Conservation (phyloP, 306 rosid genomes). For the Arachis hypogaea region DNA sequence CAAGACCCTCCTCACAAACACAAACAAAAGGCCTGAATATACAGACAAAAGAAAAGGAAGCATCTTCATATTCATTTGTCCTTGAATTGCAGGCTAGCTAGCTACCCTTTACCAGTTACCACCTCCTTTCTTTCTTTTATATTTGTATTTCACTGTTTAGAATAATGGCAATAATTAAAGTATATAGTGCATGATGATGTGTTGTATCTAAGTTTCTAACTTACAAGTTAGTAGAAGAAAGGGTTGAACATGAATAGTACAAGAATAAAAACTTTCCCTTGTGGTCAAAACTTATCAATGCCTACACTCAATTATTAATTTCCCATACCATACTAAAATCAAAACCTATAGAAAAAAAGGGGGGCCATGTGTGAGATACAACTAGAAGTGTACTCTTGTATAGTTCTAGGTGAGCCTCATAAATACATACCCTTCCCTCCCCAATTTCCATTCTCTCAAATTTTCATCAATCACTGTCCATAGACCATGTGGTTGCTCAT, state of each 20-base stretch:
- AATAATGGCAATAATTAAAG: constrained; percentile 36
- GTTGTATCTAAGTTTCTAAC: background rate
- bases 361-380: constrained; percentile 53
- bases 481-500: constrained; percentile 56
- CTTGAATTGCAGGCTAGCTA: constrained; percentile 8
- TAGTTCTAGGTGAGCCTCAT: constrained; percentile 47
- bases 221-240: constrained; percentile 38
- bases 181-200: constrained; percentile 12
- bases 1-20: no score
- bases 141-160: constrained; percentile 22
- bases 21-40: constrained; percentile 39
- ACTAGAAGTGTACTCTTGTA: constrained; percentile 38
- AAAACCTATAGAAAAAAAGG: constrained; percentile 44
- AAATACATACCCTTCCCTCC: constrained; percentile 40
- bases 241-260: constrained; percentile 21
- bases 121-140: constrained; percentile 22
- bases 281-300: constrained; percentile 45
- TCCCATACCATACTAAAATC: constrained; percentile 50
- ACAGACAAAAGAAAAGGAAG: constrained; percentile 30
- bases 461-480: constrained; percentile 46
- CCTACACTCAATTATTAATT: constrained; percentile 52
- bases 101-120: constrained; percentile 6
- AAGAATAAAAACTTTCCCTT: constrained; percentile 48
- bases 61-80: constrained; percentile 32
- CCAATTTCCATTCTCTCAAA: constrained; percentile 7